Conservation (phyloP, 345 rosid species). For the Schrenkiella parvula region DNA sequence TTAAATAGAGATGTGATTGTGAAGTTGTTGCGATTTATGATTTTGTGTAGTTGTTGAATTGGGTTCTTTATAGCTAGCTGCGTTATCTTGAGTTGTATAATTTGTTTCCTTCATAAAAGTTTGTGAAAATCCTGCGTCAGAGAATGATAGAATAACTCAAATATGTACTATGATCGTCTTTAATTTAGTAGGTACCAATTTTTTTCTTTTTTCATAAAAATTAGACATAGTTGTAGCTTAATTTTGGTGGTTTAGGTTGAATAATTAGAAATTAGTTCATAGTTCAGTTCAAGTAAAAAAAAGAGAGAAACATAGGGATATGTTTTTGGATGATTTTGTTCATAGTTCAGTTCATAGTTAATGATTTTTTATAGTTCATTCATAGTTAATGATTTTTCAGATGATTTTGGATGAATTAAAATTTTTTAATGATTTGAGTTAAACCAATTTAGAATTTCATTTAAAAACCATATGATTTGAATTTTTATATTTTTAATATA, state of each 20-base stretch:
- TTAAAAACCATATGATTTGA: too few species aligned
- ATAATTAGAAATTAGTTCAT: background rate
- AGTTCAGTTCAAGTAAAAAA: background rate
- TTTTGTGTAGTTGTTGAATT: slow-evolving; percentile 48
- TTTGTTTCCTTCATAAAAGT: background rate
- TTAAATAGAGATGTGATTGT: slow-evolving; percentile 43
- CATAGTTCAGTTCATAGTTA: too few species aligned
- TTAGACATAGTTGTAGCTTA: background rate
- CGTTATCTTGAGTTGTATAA: background rate
- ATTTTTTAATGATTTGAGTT: too few species aligned
- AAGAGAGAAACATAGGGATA: too few species aligned
- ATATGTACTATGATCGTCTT: background rate
- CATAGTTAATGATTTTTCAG: too few species aligned
- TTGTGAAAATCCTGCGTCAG: background rate
- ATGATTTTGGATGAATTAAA: too few species aligned
- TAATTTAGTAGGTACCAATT: background rate
- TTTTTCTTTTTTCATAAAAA: background rate
- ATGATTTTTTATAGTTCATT: too few species aligned
- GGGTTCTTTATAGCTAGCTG: slow-evolving; percentile 6
- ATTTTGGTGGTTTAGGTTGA: slow-evolving; percentile 26
- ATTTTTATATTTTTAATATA: too few species aligned
- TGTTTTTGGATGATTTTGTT: too few species aligned
- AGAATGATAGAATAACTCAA: background rate
- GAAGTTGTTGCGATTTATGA: slow-evolving; percentile 36
- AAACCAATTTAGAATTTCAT: too few species aligned